Percentiles rank a stretch among this genome's conserved stretches.
Evolutionary conservation across 768 basidiomycete genomes (phyloP).

Genomic region (Mycena rosella): DNA sequence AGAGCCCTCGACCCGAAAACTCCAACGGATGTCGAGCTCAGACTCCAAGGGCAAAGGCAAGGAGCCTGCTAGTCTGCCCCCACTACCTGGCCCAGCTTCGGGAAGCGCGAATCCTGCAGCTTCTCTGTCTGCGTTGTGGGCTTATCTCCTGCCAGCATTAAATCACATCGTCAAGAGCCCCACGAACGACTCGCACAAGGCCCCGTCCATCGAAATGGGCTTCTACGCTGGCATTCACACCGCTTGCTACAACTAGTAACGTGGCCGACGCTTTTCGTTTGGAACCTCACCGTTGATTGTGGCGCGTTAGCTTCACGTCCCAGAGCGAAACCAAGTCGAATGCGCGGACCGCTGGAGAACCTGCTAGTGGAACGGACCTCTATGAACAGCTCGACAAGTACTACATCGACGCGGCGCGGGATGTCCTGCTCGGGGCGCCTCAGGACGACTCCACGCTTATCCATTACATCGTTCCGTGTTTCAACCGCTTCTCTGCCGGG

Average conservation of each 20-base stretch:
- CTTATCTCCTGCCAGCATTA: constrained; percentile 79
- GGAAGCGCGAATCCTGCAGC: constrained; percentile 82
- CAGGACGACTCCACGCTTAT: constrained; percentile 75
- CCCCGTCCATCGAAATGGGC: constrained; percentile 76
- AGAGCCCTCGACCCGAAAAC: background rate
- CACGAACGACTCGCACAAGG: constrained; percentile 68
- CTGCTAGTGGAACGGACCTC: constrained; percentile 72
- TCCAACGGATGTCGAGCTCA: background rate
- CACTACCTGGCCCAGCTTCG: constrained; percentile 49
- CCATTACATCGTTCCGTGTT: constrained; percentile 78
- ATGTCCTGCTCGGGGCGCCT: constrained; percentile 72
- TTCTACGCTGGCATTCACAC: constrained; percentile 86
- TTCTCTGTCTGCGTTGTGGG: constrained; percentile 79
- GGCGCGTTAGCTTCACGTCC: constrained; percentile 60
- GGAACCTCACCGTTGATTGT: constrained; percentile 36
- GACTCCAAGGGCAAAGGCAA: constrained; percentile 49
- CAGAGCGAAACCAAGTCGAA: constrained; percentile 62
- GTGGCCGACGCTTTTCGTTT: constrained; percentile 33
- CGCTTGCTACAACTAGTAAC: constrained; percentile 86
- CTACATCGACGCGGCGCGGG: constrained; percentile 70
- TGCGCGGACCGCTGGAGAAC: constrained; percentile 44
- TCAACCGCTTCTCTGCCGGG: constrained; percentile 77
- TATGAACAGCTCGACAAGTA: constrained; percentile 83
- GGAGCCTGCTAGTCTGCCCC: constrained; percentile 33
- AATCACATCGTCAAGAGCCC: constrained; percentile 84